Base-by-base conservation (phyloP, 352 stramenopile species). In the Pythium brassicae region DNA sequence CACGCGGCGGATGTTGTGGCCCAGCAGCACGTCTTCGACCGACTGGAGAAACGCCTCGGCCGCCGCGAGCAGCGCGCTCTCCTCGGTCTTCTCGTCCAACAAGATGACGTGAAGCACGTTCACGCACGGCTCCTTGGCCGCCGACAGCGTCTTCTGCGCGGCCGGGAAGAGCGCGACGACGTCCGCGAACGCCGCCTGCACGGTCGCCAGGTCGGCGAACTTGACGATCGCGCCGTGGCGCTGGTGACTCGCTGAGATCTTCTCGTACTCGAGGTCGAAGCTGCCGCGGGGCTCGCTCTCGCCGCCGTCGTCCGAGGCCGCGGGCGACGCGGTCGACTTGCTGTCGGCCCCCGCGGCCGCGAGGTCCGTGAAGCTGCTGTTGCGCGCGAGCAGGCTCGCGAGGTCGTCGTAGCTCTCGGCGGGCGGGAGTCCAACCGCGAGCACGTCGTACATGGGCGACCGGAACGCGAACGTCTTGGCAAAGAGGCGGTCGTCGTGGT, bases 391-490 rank as follows among this genome's bases (percentile, higher is more conserved):
- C 45, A 94, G 56, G 26, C 77, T 79, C 4, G 83, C 77, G 17
- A 95, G 58, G 51, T 95, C 83, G 50, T 93, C 79, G 72, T 95
- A 92, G 49, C 76, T 91, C 66, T 95, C 81, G 10, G 84, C 79
- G 22, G 81, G 78, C 6, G 82, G 69, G 20, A 92, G 70, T 29
- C 78, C 81, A 4, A 93, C 81, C 3, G 83, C 67, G n/a, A 93
- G 63, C 17, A 83, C 83, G 53, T 91, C 83, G 61, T 92, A 80
- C 44, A 87, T 73, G 0, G 83, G 78, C 53, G 83, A 92, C 69
- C 84, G 87, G 68, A 95, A 95, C 63, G 85, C 74, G 59, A 95
- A 95, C 55, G 83, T 91, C 66, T 93, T 92, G 27, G 80, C 83
- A 37, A 95, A 89, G 50, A 92, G 75, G 49, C 70, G 68, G 40